phyloP scores from a whole-genome alignment of 2,329 filamentous ascomycete species.

The Metarhizium robertsii region DNA sequence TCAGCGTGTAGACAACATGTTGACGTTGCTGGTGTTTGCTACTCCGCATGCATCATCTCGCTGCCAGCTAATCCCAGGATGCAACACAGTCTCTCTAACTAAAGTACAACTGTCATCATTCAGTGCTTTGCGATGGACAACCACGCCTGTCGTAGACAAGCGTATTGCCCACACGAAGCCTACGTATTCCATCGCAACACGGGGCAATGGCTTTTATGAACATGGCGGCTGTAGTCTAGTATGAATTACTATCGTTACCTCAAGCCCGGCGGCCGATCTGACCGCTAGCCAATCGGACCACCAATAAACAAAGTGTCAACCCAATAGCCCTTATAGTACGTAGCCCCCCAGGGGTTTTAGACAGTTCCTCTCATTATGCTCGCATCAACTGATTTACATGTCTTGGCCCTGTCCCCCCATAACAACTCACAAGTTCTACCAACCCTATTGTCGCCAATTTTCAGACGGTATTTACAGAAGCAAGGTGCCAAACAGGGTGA shows the following conservation, averaged over 20 bases:
- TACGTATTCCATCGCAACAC: too few species aligned
- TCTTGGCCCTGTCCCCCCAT: background rate
- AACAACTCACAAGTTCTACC: conserved; percentile 5
- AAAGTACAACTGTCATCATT: too few species aligned
- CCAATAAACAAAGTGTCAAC: background rate
- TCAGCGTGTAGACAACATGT: background rate
- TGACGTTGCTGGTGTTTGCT: background rate
- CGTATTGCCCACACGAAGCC: too few species aligned
- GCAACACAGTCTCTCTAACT: too few species aligned
- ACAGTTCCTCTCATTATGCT: conserved; percentile 1
- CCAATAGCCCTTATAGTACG: background rate
- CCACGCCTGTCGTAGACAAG: too few species aligned
- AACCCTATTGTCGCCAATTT: background rate
- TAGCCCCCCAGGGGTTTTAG: background rate
- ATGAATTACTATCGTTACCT: conserved; percentile 3
- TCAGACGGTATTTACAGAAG: conserved; percentile 23
- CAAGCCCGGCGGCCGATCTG: background rate
- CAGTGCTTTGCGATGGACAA: too few species aligned
- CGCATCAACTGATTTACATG: background rate
- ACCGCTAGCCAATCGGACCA: background rate
- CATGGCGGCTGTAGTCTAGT: background rate
- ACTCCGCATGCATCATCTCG: background rate
- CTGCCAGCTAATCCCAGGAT: too few species aligned
- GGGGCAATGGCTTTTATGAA: background rate
- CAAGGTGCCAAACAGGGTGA: conserved; percentile 29